Base-by-base conservation (phyloP, 75 land plant species). In the Pinus taeda region DNA sequence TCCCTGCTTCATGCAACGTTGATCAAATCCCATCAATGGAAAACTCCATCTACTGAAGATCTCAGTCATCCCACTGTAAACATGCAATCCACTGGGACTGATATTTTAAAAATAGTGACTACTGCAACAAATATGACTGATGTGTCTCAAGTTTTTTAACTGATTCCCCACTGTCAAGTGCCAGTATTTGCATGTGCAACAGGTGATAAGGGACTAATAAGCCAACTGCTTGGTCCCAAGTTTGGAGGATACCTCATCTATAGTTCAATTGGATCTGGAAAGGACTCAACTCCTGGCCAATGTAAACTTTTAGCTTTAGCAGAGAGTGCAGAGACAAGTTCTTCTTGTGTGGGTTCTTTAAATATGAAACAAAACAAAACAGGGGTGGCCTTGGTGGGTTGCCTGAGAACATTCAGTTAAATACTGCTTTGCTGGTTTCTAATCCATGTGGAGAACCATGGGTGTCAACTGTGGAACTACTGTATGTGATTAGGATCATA, bases 151-250 rank as follows among this genome's bases (percentile, higher is more conserved):
- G 78, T 87, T 57, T 78, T 87, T 49, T 80, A 66, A 30, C 42
- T 87, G 29, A 82, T 84, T 67, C 66, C 78, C n/a, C 57, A 75
- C 59, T 77, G 83, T 21, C 83, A 84, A 65, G 87, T 84, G 71
- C 92, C 90, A 66, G 58, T 87, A 39, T 80, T 88, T 72, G 90
- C 82, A 59, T 59, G 74, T 37, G 88, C 79, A 9, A 81, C 80
- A 81, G 92, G 90, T 4, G 85, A 78, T 56, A 83, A 85, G 67
- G 93, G 93, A 20, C 83, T 91, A 45, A 87, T 91, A 64, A 74
- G 85, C 64, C 77, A 87, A 33, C 71, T 91, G 42, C 79, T 91
- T 26, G 79, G 71, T 14, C 86, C 93, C 39, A 90, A 91, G 60
- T 91, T 81, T 81, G 92, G 93, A 18, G 90, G 88, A 9, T 87